A percentile compares a stretch with the other conserved stretches of the same genome.
Conservation (phyloP, 116 monocot species). For the Trichopus zeylanicus region DNA sequence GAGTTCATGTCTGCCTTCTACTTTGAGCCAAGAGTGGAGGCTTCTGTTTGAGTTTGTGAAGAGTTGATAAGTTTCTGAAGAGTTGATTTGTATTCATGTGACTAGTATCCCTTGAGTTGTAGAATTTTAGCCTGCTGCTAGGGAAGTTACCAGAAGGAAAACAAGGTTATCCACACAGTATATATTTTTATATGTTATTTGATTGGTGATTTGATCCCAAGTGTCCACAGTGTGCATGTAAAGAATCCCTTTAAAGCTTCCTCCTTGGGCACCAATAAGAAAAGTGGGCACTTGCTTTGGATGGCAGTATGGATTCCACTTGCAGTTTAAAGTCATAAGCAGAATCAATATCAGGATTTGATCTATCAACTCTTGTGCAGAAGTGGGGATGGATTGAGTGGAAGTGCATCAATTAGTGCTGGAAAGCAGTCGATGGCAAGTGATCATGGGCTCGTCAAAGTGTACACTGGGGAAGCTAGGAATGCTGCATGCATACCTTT, state of each 20-base stretch:
- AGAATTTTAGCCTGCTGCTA: too few relatives aligned
- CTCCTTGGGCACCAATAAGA: neutral
- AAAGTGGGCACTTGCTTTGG: constrained; percentile 1
- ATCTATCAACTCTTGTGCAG: neutral
- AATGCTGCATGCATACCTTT: neutral
- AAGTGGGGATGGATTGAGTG: neutral
- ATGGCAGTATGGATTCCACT: neutral
- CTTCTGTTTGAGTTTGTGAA: constrained; percentile 25
- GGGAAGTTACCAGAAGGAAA: too few relatives aligned
- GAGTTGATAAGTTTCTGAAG: too few relatives aligned
- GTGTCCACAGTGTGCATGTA: too few relatives aligned
- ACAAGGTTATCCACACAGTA: neutral
- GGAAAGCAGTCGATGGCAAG: neutral
- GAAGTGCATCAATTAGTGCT: neutral
- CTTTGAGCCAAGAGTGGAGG: constrained; percentile 87
- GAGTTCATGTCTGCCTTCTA: constrained; percentile 76
- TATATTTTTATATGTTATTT: neutral
- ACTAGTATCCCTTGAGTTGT: too few relatives aligned
- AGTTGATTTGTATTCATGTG: too few relatives aligned
- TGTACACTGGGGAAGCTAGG: too few relatives aligned
- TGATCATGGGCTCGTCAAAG: neutral
- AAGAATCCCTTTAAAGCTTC: neutral
- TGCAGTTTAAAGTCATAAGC: too few relatives aligned
- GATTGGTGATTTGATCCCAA: neutral
- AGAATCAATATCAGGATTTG: neutral